A percentile compares a stretch with the other conserved stretches of the same genome.
Conservation (phyloP, 345 rosid species). For the Eucalyptus polybractea region DNA sequence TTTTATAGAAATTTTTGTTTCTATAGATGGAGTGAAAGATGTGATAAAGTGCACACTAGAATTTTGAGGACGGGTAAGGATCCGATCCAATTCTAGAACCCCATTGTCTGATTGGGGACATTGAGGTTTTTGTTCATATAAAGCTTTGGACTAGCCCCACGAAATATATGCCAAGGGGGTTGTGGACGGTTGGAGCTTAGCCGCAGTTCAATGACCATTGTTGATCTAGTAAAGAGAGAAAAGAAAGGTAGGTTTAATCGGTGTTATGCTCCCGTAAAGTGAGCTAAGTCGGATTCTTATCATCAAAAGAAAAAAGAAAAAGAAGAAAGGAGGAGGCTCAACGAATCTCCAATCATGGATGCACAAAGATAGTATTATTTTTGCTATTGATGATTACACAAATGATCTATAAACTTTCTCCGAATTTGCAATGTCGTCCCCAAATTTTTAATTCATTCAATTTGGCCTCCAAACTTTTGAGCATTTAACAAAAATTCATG, state of each 20-base stretch:
- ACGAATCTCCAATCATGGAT: fast-evolving
- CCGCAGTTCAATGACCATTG: fast-evolving
- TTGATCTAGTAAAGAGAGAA: neutral
- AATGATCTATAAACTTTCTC: fast-evolving
- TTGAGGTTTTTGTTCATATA: too few species aligned
- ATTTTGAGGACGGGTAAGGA: neutral
- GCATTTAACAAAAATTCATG: neutral
- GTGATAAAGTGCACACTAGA: neutral
- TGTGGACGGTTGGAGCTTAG: neutral
- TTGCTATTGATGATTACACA: neutral
- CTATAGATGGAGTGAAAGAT: neutral
- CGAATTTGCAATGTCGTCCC: fast-evolving
- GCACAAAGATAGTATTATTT: neutral
- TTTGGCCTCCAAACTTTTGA: neutral
- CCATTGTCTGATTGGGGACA: too few species aligned
- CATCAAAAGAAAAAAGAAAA: too few species aligned
- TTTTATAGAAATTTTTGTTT: neutral
- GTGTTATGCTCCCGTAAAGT: too few species aligned
- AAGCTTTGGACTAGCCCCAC: neutral
- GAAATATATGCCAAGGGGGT: fast-evolving
- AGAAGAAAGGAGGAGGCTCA: neutral
- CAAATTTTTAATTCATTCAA: neutral
- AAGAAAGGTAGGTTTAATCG: neutral
- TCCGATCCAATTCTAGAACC: too few species aligned
- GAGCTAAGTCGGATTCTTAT: too few species aligned